Base-by-base conservation (phyloP, 306 rosid genomes). In the Trichosanthes cucumerina region DNA sequence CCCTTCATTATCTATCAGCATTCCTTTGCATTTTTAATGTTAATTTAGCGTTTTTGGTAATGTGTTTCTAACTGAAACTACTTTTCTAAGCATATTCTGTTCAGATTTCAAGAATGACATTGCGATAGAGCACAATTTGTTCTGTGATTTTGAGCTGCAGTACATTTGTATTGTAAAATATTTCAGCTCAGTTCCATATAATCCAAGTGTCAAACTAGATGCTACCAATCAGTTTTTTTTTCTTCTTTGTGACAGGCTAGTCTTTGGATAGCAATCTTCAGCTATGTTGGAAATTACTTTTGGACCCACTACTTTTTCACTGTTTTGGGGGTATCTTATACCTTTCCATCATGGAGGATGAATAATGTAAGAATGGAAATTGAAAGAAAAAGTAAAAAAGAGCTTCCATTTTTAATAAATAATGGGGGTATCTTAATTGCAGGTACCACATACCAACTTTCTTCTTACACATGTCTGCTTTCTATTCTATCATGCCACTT, bases 221-320 rank as follows among this genome's bases (percentile, higher is more conserved):
- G 44, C 14, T 23, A 34, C 28, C 4, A 2, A n/a, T n/a, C n/a
- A 58, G 60, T 16, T 64, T 64, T 83, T 76, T 47, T 73, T 36
- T 52, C 6, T 26, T 78, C 79, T 78, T 57, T 78, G 76, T 84
- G 80, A 86, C 93, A 96, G 99, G 99, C 98, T 59, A 88, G 86
- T 82, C 79, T 96, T 64, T 96, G 99, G 99, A 92, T 88, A 60
- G 80, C 90, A 79, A 85, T 92, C 79, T 96, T 96, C 87, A 96
- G 98, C 86, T 96, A 96, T 21, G 98, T 96, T 75, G 99, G 99
- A 65, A 96, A 96, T 74, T 96, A 96, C 88, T 92, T 96, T 86
- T 96, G 99, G 99, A 96, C 99, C 53, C 99, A 96, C 84, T 96
- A 92, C 80, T 96, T 96, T 86, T 96, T 96, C 86, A 88, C 98